Evolutionary conservation across 805 yeast species (phyloP).

Genomic region (Nematodospora valgi): DNA sequence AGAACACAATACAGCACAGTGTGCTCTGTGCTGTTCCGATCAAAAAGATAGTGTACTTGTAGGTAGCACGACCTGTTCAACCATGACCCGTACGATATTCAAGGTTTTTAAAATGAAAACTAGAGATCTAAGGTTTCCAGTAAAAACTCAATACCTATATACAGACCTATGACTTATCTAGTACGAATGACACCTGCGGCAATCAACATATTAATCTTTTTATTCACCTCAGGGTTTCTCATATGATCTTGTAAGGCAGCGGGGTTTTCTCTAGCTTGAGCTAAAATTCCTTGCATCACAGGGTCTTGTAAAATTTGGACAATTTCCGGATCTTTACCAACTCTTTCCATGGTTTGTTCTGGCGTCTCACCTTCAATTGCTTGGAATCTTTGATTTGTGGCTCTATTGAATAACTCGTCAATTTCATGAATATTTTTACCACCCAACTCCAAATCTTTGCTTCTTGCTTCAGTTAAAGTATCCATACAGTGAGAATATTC

Average conservation of each 20-base stretch:
- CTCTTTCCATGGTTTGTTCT: conserved; percentile 90
- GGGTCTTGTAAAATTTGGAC: conserved; percentile 88
- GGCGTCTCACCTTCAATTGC: conserved; percentile 86
- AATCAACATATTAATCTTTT: conserved; percentile 82
- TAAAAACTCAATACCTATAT: not conserved
- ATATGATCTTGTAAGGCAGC: conserved; percentile 97
- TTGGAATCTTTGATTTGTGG: conserved; percentile 74
- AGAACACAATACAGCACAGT: no score
- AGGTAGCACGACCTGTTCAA: no score
- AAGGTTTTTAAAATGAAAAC: no score
- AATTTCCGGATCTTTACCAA: conserved; percentile 90
- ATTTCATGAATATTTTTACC: conserved; percentile 70
- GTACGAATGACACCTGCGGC: conserved; percentile 98
- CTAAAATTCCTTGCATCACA: conserved; percentile 90
- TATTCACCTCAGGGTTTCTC: conserved; percentile 90
- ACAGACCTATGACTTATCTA: conserved; percentile 39
- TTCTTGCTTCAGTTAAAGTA: conserved; percentile 75
- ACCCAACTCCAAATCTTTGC: conserved; percentile 62
- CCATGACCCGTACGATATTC: no score
- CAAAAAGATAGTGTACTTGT: no score
- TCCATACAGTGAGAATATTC: conserved; percentile 81
- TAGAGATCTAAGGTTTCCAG: no score
- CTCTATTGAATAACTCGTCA: conserved; percentile 76
- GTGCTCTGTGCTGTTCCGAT: no score
- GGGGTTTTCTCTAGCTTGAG: conserved; percentile 92